These are phyloP conservation scores for Trichoderma endophyticum DNA, from an alignment of 2,329 filamentous ascomycete species.

Conservation along the genomic window DNA sequence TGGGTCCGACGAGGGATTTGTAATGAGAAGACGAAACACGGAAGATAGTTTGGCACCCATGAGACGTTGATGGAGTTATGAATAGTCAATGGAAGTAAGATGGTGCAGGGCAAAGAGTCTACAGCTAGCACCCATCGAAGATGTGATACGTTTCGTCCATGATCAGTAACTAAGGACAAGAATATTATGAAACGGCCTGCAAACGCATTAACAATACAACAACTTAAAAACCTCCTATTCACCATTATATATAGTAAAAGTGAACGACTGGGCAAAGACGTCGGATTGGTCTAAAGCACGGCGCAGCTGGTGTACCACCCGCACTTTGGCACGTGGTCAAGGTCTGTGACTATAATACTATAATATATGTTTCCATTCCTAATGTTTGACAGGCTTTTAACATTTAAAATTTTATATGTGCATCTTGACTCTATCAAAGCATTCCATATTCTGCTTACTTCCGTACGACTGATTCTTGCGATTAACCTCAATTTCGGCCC, in stretches of 20 bases:
- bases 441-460: too few species aligned
- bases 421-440: neutral
- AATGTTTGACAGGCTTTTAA: too few species aligned
- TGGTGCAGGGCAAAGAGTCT: neutral
- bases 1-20: neutral
- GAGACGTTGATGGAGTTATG: neutral
- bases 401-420: neutral
- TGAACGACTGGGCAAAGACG: neutral
- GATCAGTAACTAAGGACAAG: neutral
- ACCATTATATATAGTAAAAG: neutral
- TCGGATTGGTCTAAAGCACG: neutral
- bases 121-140: neutral
- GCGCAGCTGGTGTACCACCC: neutral
- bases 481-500: too few species aligned
- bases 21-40: neutral
- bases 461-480: too few species aligned
- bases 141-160: neutral
- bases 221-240: neutral
- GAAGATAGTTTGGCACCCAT: neutral
- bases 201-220: rapidly evolving
- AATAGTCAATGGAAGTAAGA: neutral
- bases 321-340: neutral
- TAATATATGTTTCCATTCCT: too few species aligned
- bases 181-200: neutral
- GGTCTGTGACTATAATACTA: too few species aligned